Percentiles rank a stretch among this genome's conserved stretches.
Conservation (phyloP, 2,329 filamentous ascomycete species). For the Gnomoniopsis smithogilvyi region DNA sequence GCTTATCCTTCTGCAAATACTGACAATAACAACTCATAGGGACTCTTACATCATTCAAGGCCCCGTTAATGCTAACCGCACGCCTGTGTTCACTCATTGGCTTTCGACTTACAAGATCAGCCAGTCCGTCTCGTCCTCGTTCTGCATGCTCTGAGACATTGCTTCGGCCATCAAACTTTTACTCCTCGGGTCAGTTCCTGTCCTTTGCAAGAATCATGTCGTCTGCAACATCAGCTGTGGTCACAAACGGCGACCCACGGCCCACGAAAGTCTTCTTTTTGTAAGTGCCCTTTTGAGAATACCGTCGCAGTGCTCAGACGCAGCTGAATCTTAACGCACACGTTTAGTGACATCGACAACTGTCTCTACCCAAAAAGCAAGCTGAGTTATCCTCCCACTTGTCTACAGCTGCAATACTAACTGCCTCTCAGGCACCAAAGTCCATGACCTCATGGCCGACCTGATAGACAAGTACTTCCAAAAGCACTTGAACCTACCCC, state of each 20-base stretch:
- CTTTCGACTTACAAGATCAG: neutral
- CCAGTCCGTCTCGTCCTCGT: neutral
- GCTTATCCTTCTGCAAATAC: neutral
- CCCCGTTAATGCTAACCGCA: neutral
- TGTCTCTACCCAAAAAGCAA: constrained; percentile 88
- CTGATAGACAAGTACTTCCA: constrained; percentile 68
- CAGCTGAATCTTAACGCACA: constrained; percentile 33
- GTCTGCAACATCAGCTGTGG: neutral
- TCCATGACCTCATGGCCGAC: constrained; percentile 84
- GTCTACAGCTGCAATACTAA: constrained; percentile 17
- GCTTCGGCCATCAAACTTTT: neutral
- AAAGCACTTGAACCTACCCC: constrained; percentile 68
- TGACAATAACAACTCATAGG: neutral
- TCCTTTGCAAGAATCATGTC: constrained; percentile 2
- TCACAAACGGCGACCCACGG: constrained; percentile 6
- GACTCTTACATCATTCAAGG: neutral
- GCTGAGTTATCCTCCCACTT: constrained; percentile 22
- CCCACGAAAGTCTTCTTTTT: constrained; percentile 41
- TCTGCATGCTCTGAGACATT: neutral
- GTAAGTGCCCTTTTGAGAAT: constrained; percentile 26
- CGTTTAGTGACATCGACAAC: constrained; percentile 97
- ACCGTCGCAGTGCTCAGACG: neutral
- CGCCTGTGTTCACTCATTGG: neutral
- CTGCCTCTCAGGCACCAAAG: constrained; percentile 58
- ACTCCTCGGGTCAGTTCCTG: neutral